phyloP scores from a whole-genome alignment of 257 asterid genomes.

The Nemophila menziesii region DNA sequence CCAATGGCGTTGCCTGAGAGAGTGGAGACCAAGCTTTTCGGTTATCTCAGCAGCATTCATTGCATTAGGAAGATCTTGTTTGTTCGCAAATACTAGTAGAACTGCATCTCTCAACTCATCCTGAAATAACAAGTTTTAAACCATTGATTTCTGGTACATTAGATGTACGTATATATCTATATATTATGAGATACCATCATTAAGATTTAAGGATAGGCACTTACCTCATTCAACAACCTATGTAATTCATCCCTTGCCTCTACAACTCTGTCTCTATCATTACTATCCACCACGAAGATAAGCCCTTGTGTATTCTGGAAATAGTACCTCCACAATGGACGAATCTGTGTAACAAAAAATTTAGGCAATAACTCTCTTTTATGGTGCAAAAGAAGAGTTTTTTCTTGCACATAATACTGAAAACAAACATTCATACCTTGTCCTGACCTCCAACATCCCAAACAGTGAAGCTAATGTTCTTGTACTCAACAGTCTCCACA shows the following conservation, averaged over 20 bases:
- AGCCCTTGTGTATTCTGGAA: conserved; percentile 32
- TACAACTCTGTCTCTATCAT: conserved; percentile 24
- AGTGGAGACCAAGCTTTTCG: conserved; percentile 84
- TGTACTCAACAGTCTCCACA: conserved; percentile 24
- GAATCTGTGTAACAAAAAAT: conserved; percentile 12
- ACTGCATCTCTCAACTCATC: conserved; percentile 92
- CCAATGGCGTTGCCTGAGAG: conserved; percentile 96
- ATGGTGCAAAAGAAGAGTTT: neutral
- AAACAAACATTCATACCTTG: conserved; percentile 12
- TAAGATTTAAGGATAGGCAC: neutral
- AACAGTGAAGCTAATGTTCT: conserved; percentile 27
- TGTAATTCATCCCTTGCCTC: conserved; percentile 30
- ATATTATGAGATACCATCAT: neutral
- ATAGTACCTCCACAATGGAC: conserved; percentile 31
- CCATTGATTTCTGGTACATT: neutral
- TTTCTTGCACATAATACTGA: neutral
- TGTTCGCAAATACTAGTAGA: conserved; percentile 79
- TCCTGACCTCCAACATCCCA: conserved; percentile 32
- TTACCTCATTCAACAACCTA: conserved; percentile 28
- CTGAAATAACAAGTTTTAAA: conserved; percentile 21
- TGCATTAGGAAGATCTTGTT: conserved; percentile 93
- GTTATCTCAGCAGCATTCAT: conserved; percentile 91
- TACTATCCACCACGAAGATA: conserved; percentile 29
- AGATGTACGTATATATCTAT: neutral
- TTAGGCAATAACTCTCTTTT: neutral